These are phyloP conservation scores for Sugiyamaella marilandica DNA, from an alignment of 805 yeast genomes.

Conservation along the genomic window DNA sequence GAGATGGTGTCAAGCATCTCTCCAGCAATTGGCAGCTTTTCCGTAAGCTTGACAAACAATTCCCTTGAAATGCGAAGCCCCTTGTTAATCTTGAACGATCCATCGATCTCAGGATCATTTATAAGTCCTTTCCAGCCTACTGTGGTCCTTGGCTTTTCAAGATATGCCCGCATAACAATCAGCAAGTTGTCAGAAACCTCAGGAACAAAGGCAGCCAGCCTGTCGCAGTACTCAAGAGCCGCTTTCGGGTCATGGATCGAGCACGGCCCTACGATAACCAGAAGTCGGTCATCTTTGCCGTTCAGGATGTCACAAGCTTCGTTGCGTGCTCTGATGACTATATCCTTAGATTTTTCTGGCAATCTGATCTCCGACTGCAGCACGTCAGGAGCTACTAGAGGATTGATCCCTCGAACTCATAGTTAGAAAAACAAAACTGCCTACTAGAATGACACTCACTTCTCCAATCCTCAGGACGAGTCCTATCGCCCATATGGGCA, in stretches of 20 bases:
- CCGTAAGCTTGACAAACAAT: constrained; percentile 77
- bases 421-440: background rate
- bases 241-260: constrained; percentile 93
- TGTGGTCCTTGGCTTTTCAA: constrained; percentile 97
- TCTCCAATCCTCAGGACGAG: constrained; percentile 68
- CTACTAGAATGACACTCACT: constrained; percentile 32
- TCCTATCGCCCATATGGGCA: constrained; percentile 78
- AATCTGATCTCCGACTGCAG: constrained; percentile 82
- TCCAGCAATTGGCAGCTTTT: constrained; percentile 85
- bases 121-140: constrained; percentile 99
- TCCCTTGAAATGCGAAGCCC: constrained; percentile 87
- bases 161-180: constrained; percentile 94
- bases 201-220: constrained; percentile 54
- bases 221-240: constrained; percentile 80
- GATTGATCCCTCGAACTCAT: constrained; percentile 76
- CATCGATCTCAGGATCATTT: constrained; percentile 94
- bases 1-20: constrained; percentile 98
- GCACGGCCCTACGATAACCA: constrained; percentile 94
- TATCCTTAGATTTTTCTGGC: constrained; percentile 52
- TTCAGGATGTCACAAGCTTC: constrained; percentile 66
- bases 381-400: constrained; percentile 90
- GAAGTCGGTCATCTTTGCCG: constrained; percentile 81
- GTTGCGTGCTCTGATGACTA: constrained; percentile 70
- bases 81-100: constrained; percentile 88
- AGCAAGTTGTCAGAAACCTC: constrained; percentile 68